phyloP scores from a whole-genome alignment of 2,329 filamentous ascomycete genomes.

The Metarhizium brunneum region DNA sequence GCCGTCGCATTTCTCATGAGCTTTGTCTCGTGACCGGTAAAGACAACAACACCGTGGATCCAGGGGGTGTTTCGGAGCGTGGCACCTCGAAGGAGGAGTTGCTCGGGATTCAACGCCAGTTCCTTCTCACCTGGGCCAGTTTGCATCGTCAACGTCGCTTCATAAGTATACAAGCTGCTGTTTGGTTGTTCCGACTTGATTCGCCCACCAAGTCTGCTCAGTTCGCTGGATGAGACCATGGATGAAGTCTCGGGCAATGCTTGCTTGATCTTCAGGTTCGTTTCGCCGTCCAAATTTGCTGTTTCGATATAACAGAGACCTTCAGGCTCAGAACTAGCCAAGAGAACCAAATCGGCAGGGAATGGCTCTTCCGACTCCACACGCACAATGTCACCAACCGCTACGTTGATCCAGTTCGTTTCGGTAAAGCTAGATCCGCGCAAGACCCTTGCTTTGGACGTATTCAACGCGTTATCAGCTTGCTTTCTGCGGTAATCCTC shows the following conservation, averaged over 20 bases:
- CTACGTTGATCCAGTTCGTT: constrained; percentile 87
- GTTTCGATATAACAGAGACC: constrained; percentile 98
- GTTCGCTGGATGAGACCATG: constrained; percentile 76
- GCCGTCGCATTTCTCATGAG: constrained; percentile 98
- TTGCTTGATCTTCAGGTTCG: constrained; percentile 98
- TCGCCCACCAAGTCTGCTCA: constrained; percentile 77
- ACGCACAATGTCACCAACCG: constrained; percentile 84
- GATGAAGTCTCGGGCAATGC: constrained; percentile 84
- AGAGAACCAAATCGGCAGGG: constrained; percentile 82
- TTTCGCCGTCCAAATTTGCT: constrained; percentile 94
- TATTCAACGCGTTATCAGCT: constrained; percentile 80
- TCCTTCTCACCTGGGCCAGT: constrained; percentile 89
- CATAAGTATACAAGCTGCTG: constrained; percentile 96
- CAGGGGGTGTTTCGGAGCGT: constrained; percentile 94
- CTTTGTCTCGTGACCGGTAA: constrained; percentile 91
- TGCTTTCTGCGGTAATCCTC: constrained; percentile 87
- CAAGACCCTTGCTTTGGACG: constrained; percentile 74
- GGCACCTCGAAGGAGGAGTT: constrained; percentile 84
- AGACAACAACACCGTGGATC: constrained; percentile 93
- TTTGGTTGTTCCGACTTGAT: constrained; percentile 95
- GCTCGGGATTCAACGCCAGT: constrained; percentile 79
- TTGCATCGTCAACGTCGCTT: constrained; percentile 88
- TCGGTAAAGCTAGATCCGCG: constrained; percentile 78
- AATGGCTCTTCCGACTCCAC: constrained; percentile 95
- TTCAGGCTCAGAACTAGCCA: constrained; percentile 94